phyloP scores from a whole-genome alignment of 108 stramenopile species.

The Ochromonas danica region DNA sequence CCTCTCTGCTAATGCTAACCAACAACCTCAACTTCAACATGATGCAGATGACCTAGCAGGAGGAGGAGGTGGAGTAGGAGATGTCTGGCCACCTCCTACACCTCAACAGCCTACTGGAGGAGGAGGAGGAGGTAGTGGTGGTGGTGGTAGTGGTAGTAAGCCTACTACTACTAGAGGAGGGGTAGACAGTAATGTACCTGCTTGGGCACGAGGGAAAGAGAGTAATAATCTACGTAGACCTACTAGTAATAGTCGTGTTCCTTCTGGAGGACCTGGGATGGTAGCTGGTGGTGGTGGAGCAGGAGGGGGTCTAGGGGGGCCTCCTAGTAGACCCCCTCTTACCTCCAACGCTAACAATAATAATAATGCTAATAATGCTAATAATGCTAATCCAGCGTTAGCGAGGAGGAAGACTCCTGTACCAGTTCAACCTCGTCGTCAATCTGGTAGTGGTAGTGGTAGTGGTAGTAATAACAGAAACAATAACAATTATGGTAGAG shows the following conservation, averaged over 20 bases:
- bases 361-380: neutral
- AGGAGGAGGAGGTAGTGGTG: too few species aligned
- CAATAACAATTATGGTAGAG: too few species aligned
- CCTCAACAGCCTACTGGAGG: neutral
- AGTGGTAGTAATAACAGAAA: too few species aligned
- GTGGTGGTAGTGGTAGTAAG: neutral
- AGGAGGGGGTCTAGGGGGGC: neutral
- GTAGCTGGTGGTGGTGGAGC: neutral
- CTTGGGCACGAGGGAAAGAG: constrained; percentile 7
- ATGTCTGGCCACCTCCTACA: constrained; percentile 35
- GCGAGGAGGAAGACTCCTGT: too few species aligned
- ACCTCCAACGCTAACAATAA: neutral
- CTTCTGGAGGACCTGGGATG: neutral
- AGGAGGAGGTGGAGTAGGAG: constrained; percentile 2
- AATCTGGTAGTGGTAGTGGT: too few species aligned
- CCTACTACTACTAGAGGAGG: neutral
- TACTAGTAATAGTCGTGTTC: neutral
- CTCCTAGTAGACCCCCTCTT: neutral
- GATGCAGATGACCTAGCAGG: neutral
- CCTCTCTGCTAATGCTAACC: neutral
- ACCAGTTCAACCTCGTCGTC: too few species aligned
- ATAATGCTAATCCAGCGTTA: neutral
- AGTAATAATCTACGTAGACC: neutral
- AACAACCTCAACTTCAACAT: neutral
- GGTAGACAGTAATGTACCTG: constrained; percentile 4